Base-by-base conservation (phyloP, 257 asterid species). In the Solanum dulcamara region DNA sequence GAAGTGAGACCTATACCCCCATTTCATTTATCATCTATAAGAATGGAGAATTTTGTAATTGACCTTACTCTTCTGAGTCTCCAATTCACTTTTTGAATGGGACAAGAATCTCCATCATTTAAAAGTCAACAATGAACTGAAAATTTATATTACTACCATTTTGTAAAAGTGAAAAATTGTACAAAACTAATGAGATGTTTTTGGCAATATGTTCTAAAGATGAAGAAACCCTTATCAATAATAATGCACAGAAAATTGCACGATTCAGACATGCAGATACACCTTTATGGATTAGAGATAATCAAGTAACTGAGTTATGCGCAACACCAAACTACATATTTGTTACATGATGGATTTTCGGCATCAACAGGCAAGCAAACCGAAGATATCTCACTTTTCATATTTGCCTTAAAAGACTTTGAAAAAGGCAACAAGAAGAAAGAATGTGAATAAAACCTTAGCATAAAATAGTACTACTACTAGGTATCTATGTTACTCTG, bases 401-500 rank as follows among this genome's bases (percentile, higher is more conserved):
- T 85, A 85, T 51, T 74, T 64, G 70, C 83, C 80, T 83, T 40
- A 44, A 37, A n/a, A 59, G 66, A 68, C 10, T 84, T 53, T 83
- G 77, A 32, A 70, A 77, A 22, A 64, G 81, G 81, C 86, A 64
- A 66, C n/a, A 84, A 62, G 22, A 81, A 81, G 28, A 88, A 85
- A 87, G 80, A 88, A 81, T 79, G 86, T 74, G 84, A 79, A 44
- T 60, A 81, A 59, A 62, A 46, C 57, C 55, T 28, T 66, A 81
- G 42, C 68, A 75, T 5, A 28, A 50, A 85, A 10, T 64, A 18
- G 67, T 26, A 75, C 35, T 68, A 74, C 42, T 77, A 35, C 46
- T 68, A 20, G 33, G 37, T 60, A 28, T 50, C 67, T 77, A 59
- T 70, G 28, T 91, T 88, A 92, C 93, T 92, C 79, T 26, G 95